Percentiles rank a stretch among this genome's conserved stretches.
phyloP scores from a whole-genome alignment of 495 filamentous ascomycete species.

The Aspergillus incahuasiensis region DNA sequence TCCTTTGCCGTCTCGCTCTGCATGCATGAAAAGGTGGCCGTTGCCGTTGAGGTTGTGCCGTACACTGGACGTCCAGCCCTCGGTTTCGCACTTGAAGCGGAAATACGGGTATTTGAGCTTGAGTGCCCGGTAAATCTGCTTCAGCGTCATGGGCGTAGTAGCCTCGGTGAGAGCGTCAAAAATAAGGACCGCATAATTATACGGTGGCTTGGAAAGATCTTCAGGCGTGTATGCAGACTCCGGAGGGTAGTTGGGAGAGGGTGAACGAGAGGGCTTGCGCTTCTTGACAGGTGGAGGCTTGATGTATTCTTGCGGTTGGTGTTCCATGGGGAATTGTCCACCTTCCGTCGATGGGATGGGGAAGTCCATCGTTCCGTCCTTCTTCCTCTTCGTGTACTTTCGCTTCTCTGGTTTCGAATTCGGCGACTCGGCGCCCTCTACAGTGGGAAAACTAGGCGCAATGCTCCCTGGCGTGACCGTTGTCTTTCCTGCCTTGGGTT shows the following conservation, averaged over 20 bases:
- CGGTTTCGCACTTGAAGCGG: slow-evolving; percentile 71
- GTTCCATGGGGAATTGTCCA: slow-evolving; percentile 41
- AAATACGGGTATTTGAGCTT: slow-evolving; percentile 87
- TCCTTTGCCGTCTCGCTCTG: slow-evolving; percentile 67
- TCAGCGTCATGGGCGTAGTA: slow-evolving; percentile 68
- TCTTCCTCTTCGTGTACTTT: slow-evolving; percentile 74
- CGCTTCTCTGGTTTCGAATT: slow-evolving; percentile 62
- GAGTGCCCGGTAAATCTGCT: slow-evolving; percentile 90
- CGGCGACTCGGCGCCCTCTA: slow-evolving; percentile 51
- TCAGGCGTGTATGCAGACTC: slow-evolving; percentile 76
- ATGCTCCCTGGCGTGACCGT: slow-evolving; percentile 10
- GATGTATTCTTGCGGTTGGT: slow-evolving; percentile 39
- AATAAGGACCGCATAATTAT: slow-evolving; percentile 87
- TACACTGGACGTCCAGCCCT: slow-evolving; percentile 96
- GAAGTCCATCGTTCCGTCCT: slow-evolving; percentile 44
- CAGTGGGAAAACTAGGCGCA: slow-evolving; percentile 35
- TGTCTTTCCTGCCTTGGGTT: slow-evolving; percentile 58
- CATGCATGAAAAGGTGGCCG: slow-evolving; percentile 75
- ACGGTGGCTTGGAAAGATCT: slow-evolving; percentile 75
- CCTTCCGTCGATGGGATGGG: slow-evolving; percentile 44
- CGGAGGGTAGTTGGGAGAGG: slow-evolving; percentile 67
- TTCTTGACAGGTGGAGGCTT: slow-evolving; percentile 48
- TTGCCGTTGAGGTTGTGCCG: slow-evolving; percentile 92
- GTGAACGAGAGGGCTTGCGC: slow-evolving; percentile 56
- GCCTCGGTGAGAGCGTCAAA: slow-evolving; percentile 81